phyloP scores from a whole-genome alignment of 75 land plant species.

The Isoetes taiwanensis region DNA sequence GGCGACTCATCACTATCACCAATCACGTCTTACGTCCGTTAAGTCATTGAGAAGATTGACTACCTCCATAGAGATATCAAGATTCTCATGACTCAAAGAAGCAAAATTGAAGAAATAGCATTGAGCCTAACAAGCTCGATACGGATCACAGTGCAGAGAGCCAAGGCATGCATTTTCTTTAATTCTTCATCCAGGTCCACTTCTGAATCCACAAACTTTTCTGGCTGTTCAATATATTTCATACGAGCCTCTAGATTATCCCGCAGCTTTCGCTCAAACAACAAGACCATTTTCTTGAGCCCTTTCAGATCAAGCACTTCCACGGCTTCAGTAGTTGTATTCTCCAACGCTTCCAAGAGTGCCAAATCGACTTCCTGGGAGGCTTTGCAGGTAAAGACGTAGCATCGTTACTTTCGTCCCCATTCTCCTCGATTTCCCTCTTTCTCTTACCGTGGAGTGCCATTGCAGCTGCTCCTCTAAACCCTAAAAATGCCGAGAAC shows the following conservation, averaged over 20 bases:
- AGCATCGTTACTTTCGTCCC: no score
- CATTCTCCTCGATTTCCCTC: no score
- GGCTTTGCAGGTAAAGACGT: no score
- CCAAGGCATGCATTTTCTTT: conserved; percentile 57
- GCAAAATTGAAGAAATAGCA: conserved; percentile 46
- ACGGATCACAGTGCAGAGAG: conserved; percentile 78
- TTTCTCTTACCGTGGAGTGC: no score
- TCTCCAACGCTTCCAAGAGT: conserved; percentile 71
- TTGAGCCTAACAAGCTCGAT: conserved; percentile 75
- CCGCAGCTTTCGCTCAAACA: conserved; percentile 87
- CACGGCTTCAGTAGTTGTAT: conserved; percentile 23
- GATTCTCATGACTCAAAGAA: conserved; percentile 67
- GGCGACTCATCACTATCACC: conserved; percentile 67
- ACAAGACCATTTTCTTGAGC: conserved; percentile 64
- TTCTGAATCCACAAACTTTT: conserved; percentile 89
- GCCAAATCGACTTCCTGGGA: conserved; percentile 53
- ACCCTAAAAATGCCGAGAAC: no score
- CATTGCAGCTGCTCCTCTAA: no score
- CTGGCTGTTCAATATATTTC: conserved; percentile 87
- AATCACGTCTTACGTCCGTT: conserved; percentile 77
- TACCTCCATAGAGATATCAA: conserved; percentile 69
- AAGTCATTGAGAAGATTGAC: conserved; percentile 63
- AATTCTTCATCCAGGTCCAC: conserved; percentile 91
- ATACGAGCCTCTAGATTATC: conserved; percentile 90
- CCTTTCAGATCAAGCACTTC: conserved; percentile 68